Base-by-base conservation (phyloP, 106 monocot species). In the Ottelia alismoides region DNA sequence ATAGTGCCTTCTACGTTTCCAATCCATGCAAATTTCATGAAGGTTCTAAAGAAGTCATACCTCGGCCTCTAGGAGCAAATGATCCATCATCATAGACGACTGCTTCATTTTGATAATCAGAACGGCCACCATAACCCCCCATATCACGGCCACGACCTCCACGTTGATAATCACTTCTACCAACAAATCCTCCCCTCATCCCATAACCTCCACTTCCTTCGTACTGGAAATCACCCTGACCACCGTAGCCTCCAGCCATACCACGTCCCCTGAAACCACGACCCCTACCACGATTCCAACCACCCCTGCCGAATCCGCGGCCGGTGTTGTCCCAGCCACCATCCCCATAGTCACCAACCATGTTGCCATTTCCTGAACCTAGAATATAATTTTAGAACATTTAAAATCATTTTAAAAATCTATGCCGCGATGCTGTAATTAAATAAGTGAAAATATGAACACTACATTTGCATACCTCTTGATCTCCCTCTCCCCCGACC, bases 401-500 rank as follows among this genome's bases (percentile, higher is more conserved):
- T n/a, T n/a, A n/a, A n/a, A n/a, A n/a, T n/a, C n/a, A n/a, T n/a
- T n/a, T n/a, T n/a, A n/a, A n/a, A n/a, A n/a, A n/a, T n/a, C n/a
- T n/a, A n/a, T n/a, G n/a, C n/a, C n/a, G n/a, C n/a, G n/a, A n/a
- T n/a, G n/a, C n/a, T n/a, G n/a, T n/a, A n/a, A n/a, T n/a, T n/a
- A n/a, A n/a, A n/a, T n/a, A n/a, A n/a, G n/a, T n/a, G n/a, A n/a
- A n/a, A n/a, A n/a, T n/a, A n/a, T n/a, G n/a, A n/a, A n/a, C n/a
- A n/a, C n/a, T n/a, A n/a, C n/a, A n/a, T n/a, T n/a, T n/a, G n/a
- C 48, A 46, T 61, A 74, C 83, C 83, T 72, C 78, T 73, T 40
- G 31, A 64, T 49, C 87, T 78, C 53, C 87, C 87, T 53, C 75
- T 69, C 21, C 74, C 71, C 53, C 69, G 66, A 62, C 78, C 78